phyloP scores from a whole-genome alignment of 768 basidiomycete genomes.

The Serendipita sp. region DNA sequence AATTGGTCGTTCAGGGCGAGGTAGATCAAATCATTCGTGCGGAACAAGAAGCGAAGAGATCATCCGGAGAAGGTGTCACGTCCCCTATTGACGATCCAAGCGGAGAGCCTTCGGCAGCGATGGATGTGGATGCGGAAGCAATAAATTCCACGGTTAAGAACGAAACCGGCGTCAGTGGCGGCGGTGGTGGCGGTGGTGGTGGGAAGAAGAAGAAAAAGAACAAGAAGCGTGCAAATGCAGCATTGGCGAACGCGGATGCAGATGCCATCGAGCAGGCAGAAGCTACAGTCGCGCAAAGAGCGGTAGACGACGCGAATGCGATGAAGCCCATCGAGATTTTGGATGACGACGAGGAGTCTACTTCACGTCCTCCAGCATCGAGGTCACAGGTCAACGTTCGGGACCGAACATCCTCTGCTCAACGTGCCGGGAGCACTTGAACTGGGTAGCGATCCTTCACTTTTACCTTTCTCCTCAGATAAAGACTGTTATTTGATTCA shows the following conservation, averaged over 20 bases:
- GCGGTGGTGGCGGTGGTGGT: constrained; percentile 14
- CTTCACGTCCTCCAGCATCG: constrained; percentile 5
- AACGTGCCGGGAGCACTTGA: background rate
- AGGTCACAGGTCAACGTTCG: constrained; percentile 1
- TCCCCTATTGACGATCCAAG: background rate
- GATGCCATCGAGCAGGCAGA: constrained; percentile 4
- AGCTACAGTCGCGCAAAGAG: background rate
- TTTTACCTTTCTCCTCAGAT: background rate
- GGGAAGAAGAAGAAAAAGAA: background rate
- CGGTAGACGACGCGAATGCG: constrained; percentile 28
- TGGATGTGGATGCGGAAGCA: background rate
- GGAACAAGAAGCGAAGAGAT: constrained; percentile 30
- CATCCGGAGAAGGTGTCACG: background rate
- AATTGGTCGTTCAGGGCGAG: constrained; percentile 77
- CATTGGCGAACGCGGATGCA: constrained; percentile 9
- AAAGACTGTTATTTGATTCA: background rate
- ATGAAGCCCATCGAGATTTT: constrained; percentile 66
- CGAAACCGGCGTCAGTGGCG: background rate
- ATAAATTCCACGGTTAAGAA: background rate
- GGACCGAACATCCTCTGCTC: background rate
- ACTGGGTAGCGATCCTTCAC: background rate
- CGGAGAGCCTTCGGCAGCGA: background rate
- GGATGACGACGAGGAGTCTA: constrained; percentile 13
- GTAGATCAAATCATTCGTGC: constrained; percentile 58
- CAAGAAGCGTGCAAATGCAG: background rate